These are phyloP conservation scores for Penicillium palitans DNA, from an alignment of 2,329 filamentous ascomycete species.

Conservation along the genomic window DNA sequence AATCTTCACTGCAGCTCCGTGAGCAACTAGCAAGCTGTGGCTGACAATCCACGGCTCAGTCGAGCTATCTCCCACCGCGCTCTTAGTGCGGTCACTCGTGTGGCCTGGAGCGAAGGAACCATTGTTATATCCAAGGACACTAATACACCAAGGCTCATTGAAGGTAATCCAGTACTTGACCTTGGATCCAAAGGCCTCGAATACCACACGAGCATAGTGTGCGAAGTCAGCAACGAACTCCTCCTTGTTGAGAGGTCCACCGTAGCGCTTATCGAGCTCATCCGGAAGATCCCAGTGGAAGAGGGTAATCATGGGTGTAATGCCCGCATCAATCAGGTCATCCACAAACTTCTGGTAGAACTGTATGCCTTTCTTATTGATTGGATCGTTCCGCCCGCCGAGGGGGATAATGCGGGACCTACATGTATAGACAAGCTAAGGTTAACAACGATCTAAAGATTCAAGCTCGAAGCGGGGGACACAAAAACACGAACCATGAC, in stretches of 20 bases:
- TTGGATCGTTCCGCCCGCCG: slow-evolving; percentile 76
- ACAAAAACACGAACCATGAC: slow-evolving; percentile 55
- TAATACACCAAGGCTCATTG: slow-evolving; percentile 86
- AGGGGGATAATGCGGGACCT: slow-evolving; percentile 76
- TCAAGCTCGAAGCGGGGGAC: neutral
- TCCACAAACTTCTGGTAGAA: slow-evolving; percentile 80
- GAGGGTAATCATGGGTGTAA: slow-evolving; percentile 77
- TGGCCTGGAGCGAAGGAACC: slow-evolving; percentile 81
- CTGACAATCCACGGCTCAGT: slow-evolving; percentile 81
- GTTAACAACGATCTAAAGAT: neutral
- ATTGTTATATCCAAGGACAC: slow-evolving; percentile 75
- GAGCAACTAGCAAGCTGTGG: slow-evolving; percentile 76
- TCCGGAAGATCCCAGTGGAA: slow-evolving; percentile 89
- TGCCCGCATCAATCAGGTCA: slow-evolving; percentile 72
- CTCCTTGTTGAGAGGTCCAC: slow-evolving; percentile 74
- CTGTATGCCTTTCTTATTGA: slow-evolving; percentile 75
- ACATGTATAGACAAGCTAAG: neutral
- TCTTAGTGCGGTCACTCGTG: slow-evolving; percentile 72
- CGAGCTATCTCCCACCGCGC: slow-evolving; percentile 68
- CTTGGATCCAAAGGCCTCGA: slow-evolving; percentile 68
- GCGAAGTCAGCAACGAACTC: slow-evolving; percentile 83
- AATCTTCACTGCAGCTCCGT: slow-evolving; percentile 75
- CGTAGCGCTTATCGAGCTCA: slow-evolving; percentile 75
- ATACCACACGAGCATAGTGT: slow-evolving; percentile 74
- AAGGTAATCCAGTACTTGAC: slow-evolving; percentile 90